A percentile compares a stretch with the other conserved stretches of the same genome.
phyloP scores from a whole-genome alignment of 2,329 filamentous ascomycete species.

The Fusarium pseudonygamai region DNA sequence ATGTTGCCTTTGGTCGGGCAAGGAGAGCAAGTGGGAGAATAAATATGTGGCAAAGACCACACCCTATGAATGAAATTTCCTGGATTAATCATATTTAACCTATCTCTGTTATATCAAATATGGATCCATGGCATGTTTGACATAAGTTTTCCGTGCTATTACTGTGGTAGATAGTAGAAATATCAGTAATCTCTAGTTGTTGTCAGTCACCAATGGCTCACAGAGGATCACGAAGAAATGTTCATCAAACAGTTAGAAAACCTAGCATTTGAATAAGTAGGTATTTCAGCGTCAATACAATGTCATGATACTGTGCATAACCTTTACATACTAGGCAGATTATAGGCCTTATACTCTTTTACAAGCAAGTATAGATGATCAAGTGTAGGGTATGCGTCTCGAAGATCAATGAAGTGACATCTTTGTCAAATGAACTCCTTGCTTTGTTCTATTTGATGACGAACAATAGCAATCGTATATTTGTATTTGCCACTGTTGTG shows the following conservation, averaged over 20 bases:
- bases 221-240: background rate
- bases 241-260: background rate
- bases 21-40: background rate
- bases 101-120: background rate
- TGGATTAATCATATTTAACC: background rate
- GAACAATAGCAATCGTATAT: background rate
- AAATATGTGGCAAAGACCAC: background rate
- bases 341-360: background rate
- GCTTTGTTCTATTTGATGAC: background rate
- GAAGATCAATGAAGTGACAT: background rate
- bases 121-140: background rate
- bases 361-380: too few species aligned
- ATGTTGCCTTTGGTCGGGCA: slow-evolving; percentile 1
- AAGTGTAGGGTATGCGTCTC: background rate
- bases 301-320: background rate
- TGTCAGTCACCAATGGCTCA: background rate
- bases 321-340: background rate
- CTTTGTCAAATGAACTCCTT: background rate
- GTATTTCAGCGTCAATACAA: too few species aligned
- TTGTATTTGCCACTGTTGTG: too few species aligned
- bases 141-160: background rate
- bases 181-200: background rate
- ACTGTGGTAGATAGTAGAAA: background rate
- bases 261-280: background rate
- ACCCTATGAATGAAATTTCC: slow-evolving; percentile 1